phyloP scores from a whole-genome alignment of 2,329 filamentous ascomycete genomes.

The Teratosphaeria zuluensis region DNA sequence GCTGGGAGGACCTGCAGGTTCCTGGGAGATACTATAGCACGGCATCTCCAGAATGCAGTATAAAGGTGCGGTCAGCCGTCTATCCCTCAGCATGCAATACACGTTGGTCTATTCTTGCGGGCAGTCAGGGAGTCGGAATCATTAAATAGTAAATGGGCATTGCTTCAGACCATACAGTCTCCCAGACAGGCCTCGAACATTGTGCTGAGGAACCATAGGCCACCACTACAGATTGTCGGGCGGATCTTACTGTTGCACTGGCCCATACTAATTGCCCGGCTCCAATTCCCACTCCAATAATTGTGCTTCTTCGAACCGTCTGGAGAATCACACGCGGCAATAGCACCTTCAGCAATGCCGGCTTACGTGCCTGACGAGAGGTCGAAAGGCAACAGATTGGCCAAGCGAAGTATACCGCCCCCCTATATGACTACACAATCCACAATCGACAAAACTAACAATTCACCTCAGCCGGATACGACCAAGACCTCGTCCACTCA shows the following conservation, averaged over 20 bases:
- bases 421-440: neutral
- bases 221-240: too few relatives aligned
- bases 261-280: too few relatives aligned
- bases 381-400: conserved; percentile 19
- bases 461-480: conserved; percentile 52
- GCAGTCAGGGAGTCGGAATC: too few relatives aligned
- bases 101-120: too few relatives aligned
- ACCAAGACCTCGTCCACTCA: conserved; percentile 60
- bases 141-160: too few relatives aligned
- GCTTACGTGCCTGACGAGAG: conserved; percentile 19
- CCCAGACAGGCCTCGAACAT: too few relatives aligned
- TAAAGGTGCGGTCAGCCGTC: neutral
- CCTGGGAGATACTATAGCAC: too few relatives aligned
- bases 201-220: too few relatives aligned
- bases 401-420: conserved; percentile 15
- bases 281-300: neutral
- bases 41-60: neutral
- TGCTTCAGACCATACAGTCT: too few relatives aligned
- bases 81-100: too few relatives aligned
- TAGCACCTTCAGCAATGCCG: conserved; percentile 3
- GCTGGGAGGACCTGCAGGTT: too few relatives aligned
- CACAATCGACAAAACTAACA: neutral
- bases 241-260: too few relatives aligned
- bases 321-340: neutral
- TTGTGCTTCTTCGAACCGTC: neutral